Base-by-base conservation (phyloP, 2,329 filamentous ascomycete genomes). In the Coniochaeta sp. region DNA sequence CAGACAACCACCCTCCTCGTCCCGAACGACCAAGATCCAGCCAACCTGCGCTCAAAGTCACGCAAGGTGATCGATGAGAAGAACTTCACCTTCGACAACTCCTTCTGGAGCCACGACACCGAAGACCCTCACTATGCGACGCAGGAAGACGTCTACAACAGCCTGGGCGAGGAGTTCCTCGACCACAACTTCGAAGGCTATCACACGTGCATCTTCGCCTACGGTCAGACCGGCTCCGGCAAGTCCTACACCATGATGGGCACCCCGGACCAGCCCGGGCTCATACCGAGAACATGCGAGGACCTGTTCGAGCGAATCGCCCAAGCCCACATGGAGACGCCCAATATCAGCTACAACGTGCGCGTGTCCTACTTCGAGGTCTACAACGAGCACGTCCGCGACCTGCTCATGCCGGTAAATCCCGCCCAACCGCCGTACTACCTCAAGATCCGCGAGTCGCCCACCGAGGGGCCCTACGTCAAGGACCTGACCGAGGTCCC, bases 241-340 rank as follows among this genome's bases (percentile, higher is more conserved):
- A 99, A 99, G 79, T 96, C 91, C 72, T 99, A 98, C 76, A 97
- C 95, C 47, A 99, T 89, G 86, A 99, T 99, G 95, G 95, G 95
- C 50, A 87, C 83, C 1, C 81, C 88, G 6, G 89, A 95, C 33
- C 85, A 96, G 66, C 91, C 92, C 0, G 95, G 95, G 5, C 81
- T 99, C 60, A 99, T 99, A 65, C 95, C 95, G 8, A 85, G 93
- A 58, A 99, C 95, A 11, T 99, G 95, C 74, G 89, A 96, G 73
- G 95, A 97, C 74, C 82, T 99, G 58, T 99, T 99, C 72, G 87
- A 96, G 77, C 86, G 95, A 60, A 97, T 99, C 71, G 89, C 93
- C 65, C 84, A 86, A 50, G 82, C 85, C 31, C 81, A 85, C 59
- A 87, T 90, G 66, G 89, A 96, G 69, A 89, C 89, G 54, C 89